Conservation (phyloP, 805 yeast genomes). For the Yarrowia alimentaria region DNA sequence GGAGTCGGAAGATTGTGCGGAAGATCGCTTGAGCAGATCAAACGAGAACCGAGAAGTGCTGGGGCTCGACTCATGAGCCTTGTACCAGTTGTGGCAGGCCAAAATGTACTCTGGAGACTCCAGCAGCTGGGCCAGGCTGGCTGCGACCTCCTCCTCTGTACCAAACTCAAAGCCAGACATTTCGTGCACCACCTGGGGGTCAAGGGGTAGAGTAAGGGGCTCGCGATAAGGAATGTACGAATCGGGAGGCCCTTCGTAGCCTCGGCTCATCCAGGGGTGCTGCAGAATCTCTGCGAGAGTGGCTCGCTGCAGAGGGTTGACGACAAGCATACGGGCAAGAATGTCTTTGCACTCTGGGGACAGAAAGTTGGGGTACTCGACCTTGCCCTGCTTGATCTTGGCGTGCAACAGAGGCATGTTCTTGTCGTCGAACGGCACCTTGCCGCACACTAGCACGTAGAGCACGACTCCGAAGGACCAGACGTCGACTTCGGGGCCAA, state of each 20-base stretch:
- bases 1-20: slow-evolving; percentile 22
- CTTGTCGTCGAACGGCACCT: slow-evolving; percentile 97
- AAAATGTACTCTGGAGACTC: slow-evolving; percentile 63
- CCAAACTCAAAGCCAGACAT: slow-evolving; percentile 81
- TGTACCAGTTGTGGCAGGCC: slow-evolving; percentile 63
- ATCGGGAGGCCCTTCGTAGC: slow-evolving; percentile 69
- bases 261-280: slow-evolving; percentile 95
- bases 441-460: slow-evolving; percentile 94
- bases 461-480: slow-evolving; percentile 98
- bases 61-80: slow-evolving; percentile 29
- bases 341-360: slow-evolving; percentile 78
- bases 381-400: slow-evolving; percentile 86
- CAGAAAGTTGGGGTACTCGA: slow-evolving; percentile 83
- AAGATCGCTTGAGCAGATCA: slow-evolving; percentile 29
- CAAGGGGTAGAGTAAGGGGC: slow-evolving; percentile 71
- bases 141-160: slow-evolving; percentile 54
- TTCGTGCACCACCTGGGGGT: slow-evolving; percentile 63
- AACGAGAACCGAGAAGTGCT: slow-evolving; percentile 18
- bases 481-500: slow-evolving; percentile 96
- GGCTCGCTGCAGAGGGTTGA: slow-evolving; percentile 80
- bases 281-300: slow-evolving; percentile 69
- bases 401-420: slow-evolving; percentile 88
- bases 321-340: slow-evolving; percentile 85
- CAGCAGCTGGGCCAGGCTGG: slow-evolving; percentile 57
- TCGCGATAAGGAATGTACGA: slow-evolving; percentile 72